phyloP scores from a whole-genome alignment of 768 basidiomycete species.

The Russula sp. region DNA sequence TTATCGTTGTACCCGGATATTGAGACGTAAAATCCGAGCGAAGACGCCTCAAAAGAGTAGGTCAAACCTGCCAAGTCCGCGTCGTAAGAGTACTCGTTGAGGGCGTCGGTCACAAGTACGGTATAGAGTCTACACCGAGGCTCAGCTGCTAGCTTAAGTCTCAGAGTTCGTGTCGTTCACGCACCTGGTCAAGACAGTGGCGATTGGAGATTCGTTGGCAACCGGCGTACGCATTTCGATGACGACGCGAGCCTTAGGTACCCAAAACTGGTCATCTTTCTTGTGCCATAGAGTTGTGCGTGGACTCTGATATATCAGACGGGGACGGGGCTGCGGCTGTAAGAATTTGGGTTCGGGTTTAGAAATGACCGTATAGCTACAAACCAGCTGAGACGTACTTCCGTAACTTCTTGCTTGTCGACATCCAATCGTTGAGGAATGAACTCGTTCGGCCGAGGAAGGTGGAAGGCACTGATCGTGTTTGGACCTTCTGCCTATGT shows the following conservation, averaged over 20 bases:
- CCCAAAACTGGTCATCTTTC: conserved; percentile 95
- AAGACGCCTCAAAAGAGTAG: conserved; percentile 59
- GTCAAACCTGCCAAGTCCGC: conserved; percentile 86
- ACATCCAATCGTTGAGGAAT: conserved; percentile 85
- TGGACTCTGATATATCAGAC: conserved; percentile 65
- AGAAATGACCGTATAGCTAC: not conserved
- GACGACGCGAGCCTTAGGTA: conserved; percentile 78
- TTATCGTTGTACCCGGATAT: conserved; percentile 93
- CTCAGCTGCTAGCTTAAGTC: not conserved
- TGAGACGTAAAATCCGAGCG: conserved; percentile 60
- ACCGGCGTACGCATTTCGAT: conserved; percentile 68
- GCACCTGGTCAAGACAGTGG: conserved; percentile 68
- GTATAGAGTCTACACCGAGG: conserved; percentile 56
- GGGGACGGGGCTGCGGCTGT: conserved; percentile 70
- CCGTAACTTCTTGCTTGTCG: conserved; percentile 58
- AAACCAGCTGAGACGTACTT: conserved; percentile 39
- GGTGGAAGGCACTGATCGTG: conserved; percentile 58
- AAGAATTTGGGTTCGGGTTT: not conserved
- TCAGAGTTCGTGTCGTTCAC: conserved; percentile 17
- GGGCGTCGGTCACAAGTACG: conserved; percentile 81
- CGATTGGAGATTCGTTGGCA: conserved; percentile 57
- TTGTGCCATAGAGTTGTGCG: conserved; percentile 88
- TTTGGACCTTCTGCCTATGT: conserved; percentile 58
- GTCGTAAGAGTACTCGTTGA: conserved; percentile 88
- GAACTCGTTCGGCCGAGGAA: conserved; percentile 86